A percentile compares a stretch with the other conserved stretches of the same genome.
Conservation (phyloP, 345 rosid genomes). For the Eucalyptus caleyi region DNA sequence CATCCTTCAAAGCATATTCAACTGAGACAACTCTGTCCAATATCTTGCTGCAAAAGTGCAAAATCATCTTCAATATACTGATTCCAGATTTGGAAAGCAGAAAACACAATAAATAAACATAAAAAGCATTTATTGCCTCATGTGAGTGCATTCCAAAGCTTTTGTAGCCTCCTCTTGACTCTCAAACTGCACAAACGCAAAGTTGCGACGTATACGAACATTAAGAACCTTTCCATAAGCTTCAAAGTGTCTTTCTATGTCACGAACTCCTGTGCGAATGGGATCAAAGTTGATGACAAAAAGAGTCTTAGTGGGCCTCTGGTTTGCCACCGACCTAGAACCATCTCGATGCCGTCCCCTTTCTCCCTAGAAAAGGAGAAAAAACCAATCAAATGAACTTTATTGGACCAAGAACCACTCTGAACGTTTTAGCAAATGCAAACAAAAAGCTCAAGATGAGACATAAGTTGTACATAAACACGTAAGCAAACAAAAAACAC, state of each 20-base stretch:
- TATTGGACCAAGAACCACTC: background rate
- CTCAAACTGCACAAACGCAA: slow-evolving; percentile 78
- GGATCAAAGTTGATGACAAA: slow-evolving; percentile 88
- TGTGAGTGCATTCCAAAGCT: slow-evolving; percentile 66
- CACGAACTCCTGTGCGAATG: slow-evolving; percentile 52
- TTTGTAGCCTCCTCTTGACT: slow-evolving; percentile 78
- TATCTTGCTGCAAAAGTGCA: slow-evolving; percentile 45
- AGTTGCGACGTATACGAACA: slow-evolving; percentile 66
- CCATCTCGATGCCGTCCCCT: slow-evolving; percentile 66
- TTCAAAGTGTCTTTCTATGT: slow-evolving; percentile 69
- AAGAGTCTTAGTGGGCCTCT: slow-evolving; percentile 81
- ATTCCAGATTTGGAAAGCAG: background rate
- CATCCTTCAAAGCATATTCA: slow-evolving; percentile 83
- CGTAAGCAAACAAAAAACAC: background rate
- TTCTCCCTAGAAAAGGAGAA: slow-evolving; percentile 36
- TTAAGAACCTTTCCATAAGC: slow-evolving; percentile 61
- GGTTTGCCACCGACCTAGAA: slow-evolving; percentile 29
- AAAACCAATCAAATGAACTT: background rate
- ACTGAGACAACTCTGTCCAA: slow-evolving; percentile 75
- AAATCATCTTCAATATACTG: background rate
- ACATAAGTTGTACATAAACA: background rate
- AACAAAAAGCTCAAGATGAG: background rate
- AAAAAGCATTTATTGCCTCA: slow-evolving; percentile 29
- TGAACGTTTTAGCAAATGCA: background rate
- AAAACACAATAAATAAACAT: background rate